Evolutionary conservation across 2,329 filamentous ascomycete genomes (phyloP).

Genomic region (Fusarium proliferatum): DNA sequence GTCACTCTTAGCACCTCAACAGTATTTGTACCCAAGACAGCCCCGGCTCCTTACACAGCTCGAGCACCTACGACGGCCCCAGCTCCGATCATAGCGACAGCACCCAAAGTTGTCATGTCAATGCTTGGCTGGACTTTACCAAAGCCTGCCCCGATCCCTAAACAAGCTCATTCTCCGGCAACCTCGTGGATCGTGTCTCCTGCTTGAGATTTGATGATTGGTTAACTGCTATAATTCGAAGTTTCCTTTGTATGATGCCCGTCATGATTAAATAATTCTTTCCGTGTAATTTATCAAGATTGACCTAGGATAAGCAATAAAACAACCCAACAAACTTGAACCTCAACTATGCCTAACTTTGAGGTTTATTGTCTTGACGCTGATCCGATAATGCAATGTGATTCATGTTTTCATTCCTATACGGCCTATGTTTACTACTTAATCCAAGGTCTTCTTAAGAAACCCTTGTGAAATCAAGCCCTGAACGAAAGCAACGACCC

Average conservation of each 20-base stretch:
- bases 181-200: constrained; percentile 11
- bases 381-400: neutral
- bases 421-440: neutral
- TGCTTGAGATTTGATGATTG: neutral
- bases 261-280: neutral
- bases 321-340: neutral
- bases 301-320: neutral
- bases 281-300: neutral
- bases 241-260: neutral
- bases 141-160: constrained; percentile 20
- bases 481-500: constrained; percentile 20
- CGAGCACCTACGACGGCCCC: constrained; percentile 15
- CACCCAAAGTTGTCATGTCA: constrained; percentile 21
- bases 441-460: neutral
- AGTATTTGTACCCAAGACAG: constrained; percentile 7
- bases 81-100: constrained; percentile 15
- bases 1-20: neutral
- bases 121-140: constrained; percentile 16
- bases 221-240: neutral
- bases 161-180: constrained; percentile 6
- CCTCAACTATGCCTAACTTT: rapidly evolving
- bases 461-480: constrained; percentile 17
- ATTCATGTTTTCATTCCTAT: neutral
- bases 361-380: neutral
- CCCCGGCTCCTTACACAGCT: constrained; percentile 15